A percentile compares a stretch with the other conserved stretches of the same genome.
These are phyloP conservation scores for Vicia villosa DNA, from an alignment of 306 rosid genomes.

Conservation along the genomic window DNA sequence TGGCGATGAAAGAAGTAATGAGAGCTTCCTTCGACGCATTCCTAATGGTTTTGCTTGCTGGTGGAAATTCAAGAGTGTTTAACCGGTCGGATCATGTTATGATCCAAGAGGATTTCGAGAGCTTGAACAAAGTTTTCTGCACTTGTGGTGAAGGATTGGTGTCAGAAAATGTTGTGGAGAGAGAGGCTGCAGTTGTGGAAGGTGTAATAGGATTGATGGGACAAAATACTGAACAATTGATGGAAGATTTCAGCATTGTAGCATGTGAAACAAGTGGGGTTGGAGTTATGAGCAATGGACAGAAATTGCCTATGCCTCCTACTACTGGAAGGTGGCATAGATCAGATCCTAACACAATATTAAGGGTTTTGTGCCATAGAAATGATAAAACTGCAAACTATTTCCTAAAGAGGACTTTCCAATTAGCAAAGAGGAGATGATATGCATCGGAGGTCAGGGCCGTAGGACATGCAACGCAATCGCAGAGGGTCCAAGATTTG, in stretches of 20 bases:
- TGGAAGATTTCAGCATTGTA: conserved; percentile 80
- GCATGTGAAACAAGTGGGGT: conserved; percentile 77
- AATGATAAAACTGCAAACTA: conserved; percentile 69
- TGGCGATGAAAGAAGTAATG: conserved; percentile 88
- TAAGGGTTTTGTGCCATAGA: conserved; percentile 85
- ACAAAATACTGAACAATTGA: conserved; percentile 68
- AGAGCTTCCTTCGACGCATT: conserved; percentile 82
- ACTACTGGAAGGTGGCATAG: conserved; percentile 88
- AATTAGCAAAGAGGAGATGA: conserved; percentile 80
- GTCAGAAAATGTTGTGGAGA: conserved; percentile 66
- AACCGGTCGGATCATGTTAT: conserved; percentile 55
- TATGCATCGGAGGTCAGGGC: no score
- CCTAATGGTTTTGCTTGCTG: conserved; percentile 90
- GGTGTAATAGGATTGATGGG: conserved; percentile 79
- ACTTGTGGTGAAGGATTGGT: conserved; percentile 82
- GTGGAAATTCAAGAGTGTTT: conserved; percentile 74
- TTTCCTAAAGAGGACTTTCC: conserved; percentile 85
- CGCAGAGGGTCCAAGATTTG: no score
- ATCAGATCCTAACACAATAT: conserved; percentile 84
- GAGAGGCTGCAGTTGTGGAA: conserved; percentile 73
- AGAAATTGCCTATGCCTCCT: conserved; percentile 86
- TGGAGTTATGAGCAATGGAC: conserved; percentile 60
- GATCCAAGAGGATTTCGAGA: conserved; percentile 78
- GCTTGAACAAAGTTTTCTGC: conserved; percentile 66
- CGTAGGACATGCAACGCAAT: no score